Conservation (phyloP, 202 grass and related monocot species). For the Zoysia matrella region DNA sequence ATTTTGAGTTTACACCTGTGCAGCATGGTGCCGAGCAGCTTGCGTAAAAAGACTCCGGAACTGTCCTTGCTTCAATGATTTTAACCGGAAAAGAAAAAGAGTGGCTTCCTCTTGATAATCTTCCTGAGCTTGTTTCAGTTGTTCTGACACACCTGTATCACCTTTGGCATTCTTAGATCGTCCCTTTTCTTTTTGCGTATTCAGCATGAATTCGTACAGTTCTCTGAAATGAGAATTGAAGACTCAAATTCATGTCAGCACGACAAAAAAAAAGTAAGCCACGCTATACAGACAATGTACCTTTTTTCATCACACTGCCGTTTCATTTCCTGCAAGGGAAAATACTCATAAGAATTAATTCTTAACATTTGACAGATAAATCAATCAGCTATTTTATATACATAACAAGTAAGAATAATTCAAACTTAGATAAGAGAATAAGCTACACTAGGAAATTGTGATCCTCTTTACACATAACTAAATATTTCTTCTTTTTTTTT, state of each 20-base stretch:
- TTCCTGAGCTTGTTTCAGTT: conserved; percentile 90
- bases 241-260: conserved; percentile 33
- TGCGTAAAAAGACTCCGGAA: conserved; percentile 79
- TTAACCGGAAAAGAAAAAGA: conserved; percentile 90
- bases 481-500: background rate
- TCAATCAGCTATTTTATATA: background rate
- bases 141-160: conserved; percentile 62
- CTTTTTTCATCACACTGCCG: conserved; percentile 96
- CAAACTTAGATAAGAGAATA: background rate
- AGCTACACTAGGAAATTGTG: background rate
- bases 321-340: conserved; percentile 87
- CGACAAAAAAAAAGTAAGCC: background rate
- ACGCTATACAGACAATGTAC: conserved; percentile 45
- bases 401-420: conserved; percentile 15
- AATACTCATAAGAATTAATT: conserved; percentile 14
- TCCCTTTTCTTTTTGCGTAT: conserved; percentile 72
- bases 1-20: conserved; percentile 64
- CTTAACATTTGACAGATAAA: conserved; percentile 13
- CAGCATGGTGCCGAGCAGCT: conserved; percentile 92
- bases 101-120: conserved; percentile 91
- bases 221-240: conserved; percentile 65
- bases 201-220: conserved; percentile 79
- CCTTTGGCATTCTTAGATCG: conserved; percentile 70
- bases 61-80: conserved; percentile 71
- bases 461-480: background rate